Conservation (phyloP, 345 rosid genomes). For the Raphanus sativus region DNA sequence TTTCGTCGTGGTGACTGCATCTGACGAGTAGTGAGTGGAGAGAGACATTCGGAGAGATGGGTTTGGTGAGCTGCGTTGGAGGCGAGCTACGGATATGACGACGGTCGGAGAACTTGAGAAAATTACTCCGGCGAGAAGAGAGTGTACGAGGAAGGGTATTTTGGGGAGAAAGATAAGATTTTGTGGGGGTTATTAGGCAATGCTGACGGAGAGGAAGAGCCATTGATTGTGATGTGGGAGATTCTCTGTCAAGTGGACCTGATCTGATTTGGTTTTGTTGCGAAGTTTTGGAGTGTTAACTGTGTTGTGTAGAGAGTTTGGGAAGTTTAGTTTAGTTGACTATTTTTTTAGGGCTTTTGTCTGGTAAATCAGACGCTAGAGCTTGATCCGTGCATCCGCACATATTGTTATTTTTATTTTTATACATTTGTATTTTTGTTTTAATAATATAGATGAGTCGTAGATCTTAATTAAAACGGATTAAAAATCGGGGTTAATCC, state of each 20-base stretch:
- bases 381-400: not conserved
- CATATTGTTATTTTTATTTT: too few species aligned
- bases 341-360: not conserved
- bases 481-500: not conserved
- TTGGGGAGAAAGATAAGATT: conserved; percentile 3
- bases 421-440: too few species aligned
- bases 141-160: conserved; percentile 9
- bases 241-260: conserved; percentile 34
- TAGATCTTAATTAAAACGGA: not conserved
- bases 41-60: not conserved
- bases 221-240: conserved; percentile 32
- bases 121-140: conserved; percentile 8
- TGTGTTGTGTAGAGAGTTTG: not conserved
- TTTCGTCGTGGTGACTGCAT: conserved; percentile 28
- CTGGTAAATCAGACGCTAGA: not conserved
- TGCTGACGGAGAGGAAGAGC: conserved; percentile 31
- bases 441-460: too few species aligned
- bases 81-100: not conserved
- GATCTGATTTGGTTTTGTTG: conserved; percentile 16
- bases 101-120: not conserved
- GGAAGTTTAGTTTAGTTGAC: not conserved
- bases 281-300: not conserved
- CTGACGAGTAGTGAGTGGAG: conserved; percentile 22
- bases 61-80: not conserved
- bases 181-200: conserved; percentile 15